Evolutionary conservation across 108 stramenopile species (phyloP), one percentile per base, ranked within the genome.

Genomic region (Asterionellopsis glacialis): DNA sequence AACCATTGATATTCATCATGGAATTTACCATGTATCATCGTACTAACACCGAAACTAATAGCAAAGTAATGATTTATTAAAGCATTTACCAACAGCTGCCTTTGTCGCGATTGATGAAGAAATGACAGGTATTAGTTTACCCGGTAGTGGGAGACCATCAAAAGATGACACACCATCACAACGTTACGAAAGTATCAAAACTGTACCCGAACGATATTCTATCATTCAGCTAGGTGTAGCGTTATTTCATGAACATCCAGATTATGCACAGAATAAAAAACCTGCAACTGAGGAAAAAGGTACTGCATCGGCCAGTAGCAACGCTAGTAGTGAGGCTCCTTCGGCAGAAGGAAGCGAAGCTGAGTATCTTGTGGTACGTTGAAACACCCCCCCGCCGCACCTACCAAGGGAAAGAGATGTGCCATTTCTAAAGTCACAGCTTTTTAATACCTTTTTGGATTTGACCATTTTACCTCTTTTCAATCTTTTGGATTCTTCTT

Each of bases 101-200:
- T 92, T 64, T 65, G 61, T 88, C 15, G 70, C 87, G 13, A 81
- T 92, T 39, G 87, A 92, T 57, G 84, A 85, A 49, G 91, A 92
- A 73, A 87, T 92, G 85, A 92, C 84, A 2, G 91, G 91, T 10
- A 92, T 92, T 33, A 55, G 28, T 1, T n/a, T 85, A 9, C 82
- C 80, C 23, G 43, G 25, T 39, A 15, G 11, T 43, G 26, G 53
- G 18, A 55, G 67, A 16, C 63, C 75, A 1, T 65, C 77, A 57
- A 88, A 92, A 60, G 73, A 80, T 11, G 75, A 88, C 40, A 58
- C 79, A 27, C 91, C 91, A 4, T 40, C 41, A 7, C 63, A 73
- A 51, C 61, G 81, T 19, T 92, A 88, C 43, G 26, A 67, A 0
- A 43, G 47, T 19, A 45, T 79, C 40, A 90, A 85, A 62, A 57